Evolutionary conservation across 805 yeast genomes (phyloP), one percentile per base, ranked within the genome.

Genomic region (Yamadazyma takamatsuzukensis): DNA sequence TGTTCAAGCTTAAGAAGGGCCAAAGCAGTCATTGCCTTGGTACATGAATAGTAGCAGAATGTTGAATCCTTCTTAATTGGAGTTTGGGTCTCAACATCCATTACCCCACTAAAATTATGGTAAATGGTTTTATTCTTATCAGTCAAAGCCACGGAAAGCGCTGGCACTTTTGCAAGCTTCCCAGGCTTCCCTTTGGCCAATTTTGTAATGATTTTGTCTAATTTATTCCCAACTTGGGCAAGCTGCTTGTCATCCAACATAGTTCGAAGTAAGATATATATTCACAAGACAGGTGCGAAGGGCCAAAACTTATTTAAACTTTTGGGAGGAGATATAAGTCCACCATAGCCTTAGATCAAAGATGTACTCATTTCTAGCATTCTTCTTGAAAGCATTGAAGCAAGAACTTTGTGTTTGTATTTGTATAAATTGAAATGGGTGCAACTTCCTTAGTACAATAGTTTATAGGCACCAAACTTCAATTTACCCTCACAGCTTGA

Each of bases 1-100:
- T 64, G 66, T 25, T 49, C 49, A 15, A 66, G 51, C 16, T 53
- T 49, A 21, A 65, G 47, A n/a, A 57, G 39, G 3, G 62, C 70
- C 48, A 59, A 53, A 3, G 51, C 54, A 1, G 72, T 59, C 24
- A 62, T 43, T 6, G 64, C 42, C 37, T 62, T 62, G 6, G 66
- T 54, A 25, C 57, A 54, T 5, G 68, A 61, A 32, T 38, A 59
- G 15, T 29, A 44, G 4, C 48, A 34, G 21, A 59, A 39, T 4
- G 44, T 34, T 24, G 50, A 42, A 26, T 58, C 54, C 4, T 32
- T 24, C 12, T 30, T 18, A 1, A 51, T 36, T 5, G 47, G 43
- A 3, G 39, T 43, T 10, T 41, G 39, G 2, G 45, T 31, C 4
- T 46, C 47, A 5, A 51, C 15, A 29, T 45, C 39, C 24, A 40